Conservation (phyloP, 1,284 basidiomycete genomes). For the Phenoliferia sp. region DNA sequence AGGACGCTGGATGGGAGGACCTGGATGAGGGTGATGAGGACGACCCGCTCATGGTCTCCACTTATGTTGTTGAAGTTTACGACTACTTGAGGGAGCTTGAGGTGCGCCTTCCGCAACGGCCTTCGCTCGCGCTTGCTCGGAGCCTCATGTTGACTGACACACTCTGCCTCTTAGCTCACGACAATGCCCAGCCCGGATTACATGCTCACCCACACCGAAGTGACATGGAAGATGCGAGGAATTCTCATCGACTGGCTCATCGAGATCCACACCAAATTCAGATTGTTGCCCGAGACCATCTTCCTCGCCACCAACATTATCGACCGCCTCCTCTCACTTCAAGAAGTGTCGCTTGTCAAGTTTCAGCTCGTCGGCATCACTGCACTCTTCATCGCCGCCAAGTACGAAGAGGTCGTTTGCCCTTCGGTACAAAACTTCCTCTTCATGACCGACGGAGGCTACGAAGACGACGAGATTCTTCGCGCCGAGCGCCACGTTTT, state of each 20-base stretch:
- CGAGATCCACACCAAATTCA: conserved; percentile 87
- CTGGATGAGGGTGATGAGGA: conserved; percentile 89
- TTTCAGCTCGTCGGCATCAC: conserved; percentile 93
- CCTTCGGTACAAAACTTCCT: conserved; percentile 85
- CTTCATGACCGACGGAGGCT: conserved; percentile 81
- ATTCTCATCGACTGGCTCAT: conserved; percentile 96
- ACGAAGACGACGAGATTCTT: conserved; percentile 80
- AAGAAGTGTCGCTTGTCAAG: conserved; percentile 85
- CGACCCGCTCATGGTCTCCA: conserved; percentile 93
- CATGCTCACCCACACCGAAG: conserved; percentile 83
- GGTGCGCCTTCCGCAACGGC: conserved; percentile 38
- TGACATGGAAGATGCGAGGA: conserved; percentile 86
- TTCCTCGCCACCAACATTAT: conserved; percentile 93
- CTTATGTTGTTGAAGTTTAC: conserved; percentile 94
- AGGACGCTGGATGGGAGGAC: conserved; percentile 64
- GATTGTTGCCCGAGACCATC: conserved; percentile 88
- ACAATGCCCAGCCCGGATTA: conserved; percentile 84
- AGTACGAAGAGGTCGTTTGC: conserved; percentile 93
- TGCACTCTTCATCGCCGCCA: conserved; percentile 87
- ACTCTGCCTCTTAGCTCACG: conserved; percentile 51
- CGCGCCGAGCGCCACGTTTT: conserved; percentile 91
- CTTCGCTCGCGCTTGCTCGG: not conserved
- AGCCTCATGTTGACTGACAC: not conserved
- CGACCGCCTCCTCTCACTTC: conserved; percentile 89
- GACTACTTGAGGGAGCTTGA: conserved; percentile 75